Conservation (phyloP, 2,329 filamentous ascomycete species). For the Boeremia lycopersici region DNA sequence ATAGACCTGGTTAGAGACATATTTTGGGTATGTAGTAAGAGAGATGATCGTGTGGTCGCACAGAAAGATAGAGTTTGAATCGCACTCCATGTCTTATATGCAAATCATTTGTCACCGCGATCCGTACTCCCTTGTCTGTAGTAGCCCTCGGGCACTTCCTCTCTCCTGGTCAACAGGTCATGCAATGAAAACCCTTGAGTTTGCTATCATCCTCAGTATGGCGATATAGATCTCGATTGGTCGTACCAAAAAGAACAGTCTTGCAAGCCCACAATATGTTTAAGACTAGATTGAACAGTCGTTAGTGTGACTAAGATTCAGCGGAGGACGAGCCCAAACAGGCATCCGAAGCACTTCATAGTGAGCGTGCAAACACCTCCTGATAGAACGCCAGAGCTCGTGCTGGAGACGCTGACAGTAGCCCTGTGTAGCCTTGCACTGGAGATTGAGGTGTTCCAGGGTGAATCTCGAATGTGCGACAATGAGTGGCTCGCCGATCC, state of each 20-base stretch:
- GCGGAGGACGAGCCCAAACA: not conserved
- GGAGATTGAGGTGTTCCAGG: conserved; percentile 6
- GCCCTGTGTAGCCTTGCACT: conserved; percentile 5
- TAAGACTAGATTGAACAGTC: not conserved
- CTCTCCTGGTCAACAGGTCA: not conserved
- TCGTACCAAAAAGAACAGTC: not conserved
- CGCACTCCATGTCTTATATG: conserved; percentile 1
- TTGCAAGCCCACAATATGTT: not conserved
- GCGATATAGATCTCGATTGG: not conserved
- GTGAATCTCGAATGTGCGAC: not conserved
- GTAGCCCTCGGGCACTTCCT: not conserved
- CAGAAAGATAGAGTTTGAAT: conserved; percentile 1
- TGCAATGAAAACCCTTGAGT: not conserved
- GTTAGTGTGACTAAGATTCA: not conserved
- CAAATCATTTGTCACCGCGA: not conserved
- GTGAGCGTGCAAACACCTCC: conserved; percentile 4
- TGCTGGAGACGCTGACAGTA: conserved; percentile 1
- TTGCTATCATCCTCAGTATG: not conserved
- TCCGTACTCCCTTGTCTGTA: not conserved
- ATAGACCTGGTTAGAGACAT: conserved; percentile 27
- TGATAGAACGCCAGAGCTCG: conserved; percentile 2
- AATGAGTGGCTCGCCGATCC: conserved; percentile 4
- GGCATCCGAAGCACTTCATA: not conserved
- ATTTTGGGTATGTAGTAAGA: not conserved
- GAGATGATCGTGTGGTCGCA: not conserved